Evolutionary conservation across 2,329 filamentous ascomycete genomes (phyloP), one percentile per base, ranked within the genome.

Genomic region (Pezicula radicicola): DNA sequence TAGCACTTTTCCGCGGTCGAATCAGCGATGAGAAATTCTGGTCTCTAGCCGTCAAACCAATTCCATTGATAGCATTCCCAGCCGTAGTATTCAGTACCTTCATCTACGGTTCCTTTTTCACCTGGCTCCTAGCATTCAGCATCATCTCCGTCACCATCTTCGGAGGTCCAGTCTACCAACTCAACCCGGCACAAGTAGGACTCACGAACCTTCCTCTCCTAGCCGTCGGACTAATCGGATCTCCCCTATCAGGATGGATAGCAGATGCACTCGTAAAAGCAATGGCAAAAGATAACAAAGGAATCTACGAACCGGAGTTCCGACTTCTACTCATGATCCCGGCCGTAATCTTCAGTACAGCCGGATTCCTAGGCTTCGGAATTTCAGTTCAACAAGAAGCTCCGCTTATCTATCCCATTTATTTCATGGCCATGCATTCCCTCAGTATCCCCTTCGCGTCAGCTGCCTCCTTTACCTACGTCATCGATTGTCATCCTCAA

Each of bases 1-100:
- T 72, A 6, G 60, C 62, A 4, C 60, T 74, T 25, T 72, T 71
- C 56, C 70, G 65, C n/a, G 71, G 71, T 42, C 68, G 64, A 5
- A 66, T 70, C 50, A 67, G 64, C 2, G 53, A 69, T 27, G 70
- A 71, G 39, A 67, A 66, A 40, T 63, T 73, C 35, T 57, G 72
- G 48, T 66, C 69, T 40, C 67, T 71, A 9, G 51, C 65, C 18
- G 64, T 69, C 51, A 71, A 76, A 1, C 77, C 77, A 0, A 66
- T 80, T 33, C 71, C 77, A 4, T 68, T 80, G 45, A 73, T 78
- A 58, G 71, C 73, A 47, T 80, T 79, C 50, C 69, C 78, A 0
- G 76, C 73, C 6, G 75, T 80, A 4, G 53, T 61, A 25, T 63
- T 56, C 42, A 52, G 52, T 13, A 54, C 60, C 2, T 54, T 64